Evolutionary conservation across 495 filamentous ascomycete species (phyloP).

Genomic region (Xylaria acuta): DNA sequence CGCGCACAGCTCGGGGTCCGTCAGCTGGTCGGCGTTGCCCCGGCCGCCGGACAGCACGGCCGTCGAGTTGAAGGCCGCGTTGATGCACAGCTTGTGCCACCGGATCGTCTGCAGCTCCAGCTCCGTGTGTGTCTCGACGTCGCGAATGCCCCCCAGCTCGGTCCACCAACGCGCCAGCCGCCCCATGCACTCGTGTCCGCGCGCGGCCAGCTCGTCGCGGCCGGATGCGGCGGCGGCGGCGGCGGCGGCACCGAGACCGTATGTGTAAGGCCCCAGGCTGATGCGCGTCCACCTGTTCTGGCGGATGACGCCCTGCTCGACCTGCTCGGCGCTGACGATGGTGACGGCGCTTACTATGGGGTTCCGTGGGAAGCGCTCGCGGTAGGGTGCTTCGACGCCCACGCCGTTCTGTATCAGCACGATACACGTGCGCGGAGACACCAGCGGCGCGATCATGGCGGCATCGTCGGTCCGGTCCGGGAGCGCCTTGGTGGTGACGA

Average conservation of each 20-base stretch:
- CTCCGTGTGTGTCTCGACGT: conserved; percentile 57
- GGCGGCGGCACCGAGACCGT: conserved; percentile 32
- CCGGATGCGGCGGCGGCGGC: conserved; percentile 30
- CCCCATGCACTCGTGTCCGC: conserved; percentile 35
- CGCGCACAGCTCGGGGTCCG: conserved; percentile 55
- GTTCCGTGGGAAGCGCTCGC: conserved; percentile 57
- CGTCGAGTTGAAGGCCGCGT: conserved; percentile 68
- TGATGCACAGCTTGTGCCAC: conserved; percentile 72
- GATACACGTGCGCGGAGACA: conserved; percentile 57
- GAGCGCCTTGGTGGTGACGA: conserved; percentile 65
- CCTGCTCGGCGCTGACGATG: conserved; percentile 60
- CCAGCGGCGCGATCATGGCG: conserved; percentile 56
- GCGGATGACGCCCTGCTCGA: conserved; percentile 53
- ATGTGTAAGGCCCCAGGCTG: conserved; percentile 60
- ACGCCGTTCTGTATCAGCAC: conserved; percentile 76
- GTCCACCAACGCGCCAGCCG: conserved; percentile 47
- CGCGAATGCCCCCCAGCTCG: conserved; percentile 55
- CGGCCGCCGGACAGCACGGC: conserved; percentile 62
- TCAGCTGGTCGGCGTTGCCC: conserved; percentile 61
- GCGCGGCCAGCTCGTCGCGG: conserved; percentile 41
- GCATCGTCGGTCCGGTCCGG: conserved; percentile 58
- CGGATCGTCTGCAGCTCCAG: conserved; percentile 61
- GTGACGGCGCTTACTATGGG: conserved; percentile 68
- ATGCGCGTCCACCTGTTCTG: conserved; percentile 69
- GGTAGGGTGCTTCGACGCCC: conserved; percentile 70